phyloP scores from a whole-genome alignment of 192 early-diverging fungal genomes.

The Coemansia sp. region DNA sequence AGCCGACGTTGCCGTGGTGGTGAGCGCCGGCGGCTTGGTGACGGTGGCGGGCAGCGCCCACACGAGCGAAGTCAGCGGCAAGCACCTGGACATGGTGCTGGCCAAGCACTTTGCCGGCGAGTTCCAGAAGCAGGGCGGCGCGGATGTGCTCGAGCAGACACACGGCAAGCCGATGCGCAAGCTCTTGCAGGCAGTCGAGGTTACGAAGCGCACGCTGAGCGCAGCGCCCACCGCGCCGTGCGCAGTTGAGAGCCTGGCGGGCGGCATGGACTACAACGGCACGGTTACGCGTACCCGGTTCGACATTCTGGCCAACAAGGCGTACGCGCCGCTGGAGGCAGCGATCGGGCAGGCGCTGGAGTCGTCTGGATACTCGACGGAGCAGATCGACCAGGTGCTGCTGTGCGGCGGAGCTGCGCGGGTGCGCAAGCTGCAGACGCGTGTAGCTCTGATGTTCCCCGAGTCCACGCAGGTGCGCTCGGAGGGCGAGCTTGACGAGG shows the following conservation, averaged over 20 bases:
- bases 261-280: conserved; percentile 87
- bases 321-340: conserved; percentile 70
- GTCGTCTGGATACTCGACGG: conserved; percentile 64
- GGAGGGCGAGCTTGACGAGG: conserved; percentile 88
- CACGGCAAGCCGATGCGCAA: conserved; percentile 81
- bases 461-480: conserved; percentile 63
- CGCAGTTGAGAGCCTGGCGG: conserved; percentile 86
- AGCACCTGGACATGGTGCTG: conserved; percentile 81
- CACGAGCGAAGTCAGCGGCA: conserved; percentile 77
- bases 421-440: conserved; percentile 82
- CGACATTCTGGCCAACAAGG: conserved; percentile 78
- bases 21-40: conserved; percentile 79
- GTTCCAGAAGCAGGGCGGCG: conserved; percentile 83
- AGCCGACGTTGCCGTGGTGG: conserved; percentile 78
- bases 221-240: conserved; percentile 80
- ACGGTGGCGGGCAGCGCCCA: conserved; percentile 75
- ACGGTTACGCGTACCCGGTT: conserved; percentile 84
- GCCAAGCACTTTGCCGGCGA: conserved; percentile 78
- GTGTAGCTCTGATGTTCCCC: conserved; percentile 72
- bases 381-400: conserved; percentile 86
- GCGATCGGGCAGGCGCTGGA: conserved; percentile 66
- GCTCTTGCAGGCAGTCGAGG: conserved; percentile 79
- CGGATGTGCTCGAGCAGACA: conserved; percentile 63
- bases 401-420: conserved; percentile 85
- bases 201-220: conserved; percentile 88